phyloP scores from a whole-genome alignment of 192 early-diverging fungal genomes.

The Pilobolus umbonatus region DNA sequence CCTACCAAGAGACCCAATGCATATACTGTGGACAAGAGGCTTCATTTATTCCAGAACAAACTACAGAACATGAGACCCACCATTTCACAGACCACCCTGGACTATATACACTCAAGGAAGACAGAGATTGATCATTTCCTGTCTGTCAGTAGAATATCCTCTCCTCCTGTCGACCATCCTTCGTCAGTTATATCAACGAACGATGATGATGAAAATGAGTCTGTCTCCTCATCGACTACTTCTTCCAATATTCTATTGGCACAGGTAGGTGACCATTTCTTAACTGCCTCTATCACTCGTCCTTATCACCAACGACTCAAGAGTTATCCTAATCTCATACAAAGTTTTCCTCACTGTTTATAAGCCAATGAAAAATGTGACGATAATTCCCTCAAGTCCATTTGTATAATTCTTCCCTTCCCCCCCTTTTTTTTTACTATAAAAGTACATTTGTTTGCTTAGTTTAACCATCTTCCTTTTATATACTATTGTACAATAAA shows the following conservation, averaged over 20 bases:
- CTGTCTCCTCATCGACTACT: neutral
- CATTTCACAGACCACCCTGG: neutral
- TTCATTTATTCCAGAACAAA: constrained; percentile 5
- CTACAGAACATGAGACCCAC: neutral
- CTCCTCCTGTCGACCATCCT: neutral
- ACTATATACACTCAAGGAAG: constrained; percentile 11
- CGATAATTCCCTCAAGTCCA: too few relatives aligned
- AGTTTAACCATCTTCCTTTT: neutral
- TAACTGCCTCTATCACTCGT: constrained; percentile 19
- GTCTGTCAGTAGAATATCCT: neutral
- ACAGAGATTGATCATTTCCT: constrained; percentile 7
- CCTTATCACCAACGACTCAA: constrained; percentile 1
- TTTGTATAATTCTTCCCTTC: neutral
- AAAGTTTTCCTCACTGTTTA: neutral
- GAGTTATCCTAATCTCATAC: constrained; percentile 15
- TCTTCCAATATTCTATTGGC: neutral
- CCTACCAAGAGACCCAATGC: constrained; percentile 13
- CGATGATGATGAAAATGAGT: neutral
- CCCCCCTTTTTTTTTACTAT: neutral
- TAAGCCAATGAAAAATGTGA: too few relatives aligned
- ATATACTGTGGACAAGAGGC: constrained; percentile 8
- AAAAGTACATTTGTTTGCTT: neutral
- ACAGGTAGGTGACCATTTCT: constrained; percentile 1
- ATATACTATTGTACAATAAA: neutral
- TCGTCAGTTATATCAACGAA: too few relatives aligned